Base-by-base conservation (phyloP, 495 filamentous ascomycete genomes). In the Halenospora varia region DNA sequence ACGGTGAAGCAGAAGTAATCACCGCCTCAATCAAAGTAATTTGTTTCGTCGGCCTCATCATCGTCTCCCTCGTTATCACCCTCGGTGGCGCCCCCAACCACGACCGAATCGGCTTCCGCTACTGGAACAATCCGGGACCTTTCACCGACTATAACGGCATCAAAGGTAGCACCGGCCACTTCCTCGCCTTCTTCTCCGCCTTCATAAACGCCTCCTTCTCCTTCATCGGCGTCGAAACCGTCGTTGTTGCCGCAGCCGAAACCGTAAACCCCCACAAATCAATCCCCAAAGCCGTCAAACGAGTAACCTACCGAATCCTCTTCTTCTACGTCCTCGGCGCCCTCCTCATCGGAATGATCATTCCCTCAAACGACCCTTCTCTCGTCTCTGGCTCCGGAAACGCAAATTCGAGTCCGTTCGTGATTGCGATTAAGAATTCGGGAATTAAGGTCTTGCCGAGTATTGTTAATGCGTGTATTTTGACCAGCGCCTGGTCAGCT, bases 141-240 rank as follows among this genome's bases (percentile, higher is more conserved):
- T 88, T 89, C 68, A 78, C 79, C 23, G 73, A 81, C 46, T 82
- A 87, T 52, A 75, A 77, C 10, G 49, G 74, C 25, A 46, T 46
- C 8, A 75, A 87, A 29, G 80, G 86, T 44, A 71, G 74, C 4
- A 66, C 74, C 68, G 57, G 75, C 68, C 83, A 2, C 68, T 55
- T 29, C 15, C 18, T 48, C 11, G 44, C 17, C 11, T 41, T 26
- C 72, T 85, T 10, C 17, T 10, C 13, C 24, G 29, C 51, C 10
- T 41, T 70, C 68, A 22, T 78, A 84, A 61, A 70, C 64, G 1
- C 61, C 61, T 0, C 11, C 2, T 40, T 3, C 78, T 87, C 88
- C 41, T 92, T 88, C 63, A 77, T 90, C 20, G 88, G 89, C 51
- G 91, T 88, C 2, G 90, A 96, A 71, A 73, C 92, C 49, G 83